Evolutionary conservation across 1,284 basidiomycete species (phyloP), one percentile per base, ranked within the genome.

Genomic region (Trichosporon asahii): DNA sequence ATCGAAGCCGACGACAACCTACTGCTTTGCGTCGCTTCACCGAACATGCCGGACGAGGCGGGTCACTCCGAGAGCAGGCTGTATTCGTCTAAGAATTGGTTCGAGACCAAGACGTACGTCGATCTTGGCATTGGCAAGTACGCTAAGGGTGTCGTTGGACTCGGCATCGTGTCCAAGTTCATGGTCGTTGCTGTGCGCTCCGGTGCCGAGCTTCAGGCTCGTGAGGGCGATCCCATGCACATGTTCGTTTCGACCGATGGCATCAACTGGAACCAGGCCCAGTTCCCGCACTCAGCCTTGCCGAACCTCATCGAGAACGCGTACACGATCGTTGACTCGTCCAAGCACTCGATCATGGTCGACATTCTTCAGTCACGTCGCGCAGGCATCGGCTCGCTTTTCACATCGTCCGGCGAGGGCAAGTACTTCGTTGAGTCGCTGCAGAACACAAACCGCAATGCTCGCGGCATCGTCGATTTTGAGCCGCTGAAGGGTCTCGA

Each of bases 251-350:
- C 91, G 0, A 86, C 92, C 3, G 91, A 97, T 81, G 90, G 91
- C 7, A 86, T 88, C 74, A 87, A 86, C 2, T 97, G 94, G 94
- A 70, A 73, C 12, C 79, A 83, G 67, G 80, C 83, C 6, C 75
- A 78, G 67, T 85, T 85, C 74, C 84, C 84, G 18, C 83, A 84
- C 67, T 82, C 81, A 8, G 80, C 82, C 1, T 68, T 83, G 46
- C 82, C 82, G n/a, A 74, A 73, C 46, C 72, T 78, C 33, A 70
- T 73, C n/a, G 77, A 77, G 70, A 78, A 76, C 78, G 93, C 92
- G 9, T 98, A 99, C 82, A 99, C 96, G 0, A 90, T 99, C 73
- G 92, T 99, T 69, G 95, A 98, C 82, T 91, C 90, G 15, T 96
- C 94, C 2, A 89, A 90, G 0, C 93, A 98, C 79, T 97, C 94